phyloP scores from a whole-genome alignment of 1,284 basidiomycete species.

The Cerioporus squamosus region DNA sequence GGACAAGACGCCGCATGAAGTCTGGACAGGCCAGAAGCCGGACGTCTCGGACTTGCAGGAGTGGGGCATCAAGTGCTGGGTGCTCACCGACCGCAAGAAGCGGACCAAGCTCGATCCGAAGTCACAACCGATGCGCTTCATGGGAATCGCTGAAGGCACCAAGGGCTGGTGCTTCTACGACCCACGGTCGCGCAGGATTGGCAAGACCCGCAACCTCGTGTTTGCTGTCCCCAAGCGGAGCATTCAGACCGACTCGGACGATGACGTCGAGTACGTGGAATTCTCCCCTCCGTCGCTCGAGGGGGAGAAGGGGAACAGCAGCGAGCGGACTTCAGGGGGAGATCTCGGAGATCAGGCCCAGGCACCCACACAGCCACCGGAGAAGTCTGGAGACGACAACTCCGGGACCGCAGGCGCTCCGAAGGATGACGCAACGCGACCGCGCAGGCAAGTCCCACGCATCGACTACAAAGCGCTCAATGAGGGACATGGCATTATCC shows the following conservation, averaged over 20 bases:
- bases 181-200: constrained; percentile 3
- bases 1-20: constrained; percentile 22
- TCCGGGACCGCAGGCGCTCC: too few relatives aligned
- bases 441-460: too few relatives aligned
- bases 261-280: neutral
- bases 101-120: constrained; percentile 14
- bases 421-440: neutral
- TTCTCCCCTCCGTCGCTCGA: constrained; percentile 3
- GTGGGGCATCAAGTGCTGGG: constrained; percentile 14
- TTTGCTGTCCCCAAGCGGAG: too few relatives aligned
- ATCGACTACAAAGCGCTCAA: too few relatives aligned
- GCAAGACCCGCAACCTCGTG: neutral
- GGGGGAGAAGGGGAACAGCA: constrained; percentile 16
- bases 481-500: too few relatives aligned
- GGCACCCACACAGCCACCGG: too few relatives aligned
- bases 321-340: too few relatives aligned
- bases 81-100: neutral
- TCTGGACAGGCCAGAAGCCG: constrained; percentile 17
- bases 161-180: constrained; percentile 24
- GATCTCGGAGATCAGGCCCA: too few relatives aligned
- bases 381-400: too few relatives aligned
- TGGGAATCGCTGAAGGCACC: constrained; percentile 16
- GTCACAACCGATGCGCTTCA: constrained; percentile 15
- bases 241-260: too few relatives aligned
- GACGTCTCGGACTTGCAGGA: constrained; percentile 14